These are phyloP conservation scores for Hypoxylon trugodes DNA, from an alignment of 495 filamentous ascomycete species.

Conservation along the genomic window DNA sequence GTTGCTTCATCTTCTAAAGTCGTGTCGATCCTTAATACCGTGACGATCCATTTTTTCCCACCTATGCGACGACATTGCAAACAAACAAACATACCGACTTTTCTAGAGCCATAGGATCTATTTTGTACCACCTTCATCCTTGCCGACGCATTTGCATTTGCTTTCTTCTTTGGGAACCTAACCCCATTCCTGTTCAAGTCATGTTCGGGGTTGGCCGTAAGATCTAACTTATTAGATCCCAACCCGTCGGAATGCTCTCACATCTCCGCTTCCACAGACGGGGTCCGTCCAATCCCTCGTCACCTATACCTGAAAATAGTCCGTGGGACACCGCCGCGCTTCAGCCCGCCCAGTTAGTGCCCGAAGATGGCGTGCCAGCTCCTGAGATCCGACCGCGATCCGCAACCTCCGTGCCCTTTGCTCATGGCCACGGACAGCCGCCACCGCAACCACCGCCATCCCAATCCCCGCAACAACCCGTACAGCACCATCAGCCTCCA, in stretches of 20 bases:
- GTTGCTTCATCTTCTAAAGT: conserved; percentile 17
- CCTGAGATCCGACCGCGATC: conserved; percentile 52
- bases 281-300: conserved; percentile 61
- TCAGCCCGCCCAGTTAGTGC: conserved; percentile 48
- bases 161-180: conserved; percentile 9
- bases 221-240: conserved; percentile 43
- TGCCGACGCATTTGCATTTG: conserved; percentile 14
- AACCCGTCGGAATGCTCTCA: conserved; percentile 56
- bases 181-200: conserved; percentile 23
- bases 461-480: conserved; percentile 15
- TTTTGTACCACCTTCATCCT: conserved; percentile 29
- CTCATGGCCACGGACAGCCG: conserved; percentile 37
- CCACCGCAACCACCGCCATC: conserved; percentile 22
- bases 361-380: conserved; percentile 49
- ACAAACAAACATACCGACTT: conserved; percentile 14
- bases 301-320: conserved; percentile 53
- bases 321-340: conserved; percentile 49
- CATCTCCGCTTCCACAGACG: conserved; percentile 64
- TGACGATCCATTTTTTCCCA: conserved; percentile 37
- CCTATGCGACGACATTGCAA: conserved; percentile 27
- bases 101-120: conserved; percentile 1
- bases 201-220: conserved; percentile 32
- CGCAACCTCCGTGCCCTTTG: conserved; percentile 43
- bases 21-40: conserved; percentile 28
- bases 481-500: conserved; percentile 45